Percentiles rank a stretch among this genome's conserved stretches.
Evolutionary conservation across 805 yeast species (phyloP).

Genomic region (Isabelozyma heimii): DNA sequence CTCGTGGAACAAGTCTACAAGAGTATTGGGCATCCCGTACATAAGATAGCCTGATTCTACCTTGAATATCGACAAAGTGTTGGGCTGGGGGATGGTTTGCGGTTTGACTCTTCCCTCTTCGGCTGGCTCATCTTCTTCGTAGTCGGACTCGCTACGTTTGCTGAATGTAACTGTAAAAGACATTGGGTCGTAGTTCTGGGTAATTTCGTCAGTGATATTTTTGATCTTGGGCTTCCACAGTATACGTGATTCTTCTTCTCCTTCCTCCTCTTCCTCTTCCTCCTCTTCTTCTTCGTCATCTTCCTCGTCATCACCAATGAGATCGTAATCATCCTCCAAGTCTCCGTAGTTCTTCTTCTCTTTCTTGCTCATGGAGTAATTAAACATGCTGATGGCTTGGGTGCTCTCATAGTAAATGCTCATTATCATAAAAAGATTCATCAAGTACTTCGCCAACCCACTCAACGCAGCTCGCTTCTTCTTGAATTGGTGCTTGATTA

Average conservation of each 20-base stretch:
- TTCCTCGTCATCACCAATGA: constrained; percentile 14
- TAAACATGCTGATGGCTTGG: constrained; percentile 45
- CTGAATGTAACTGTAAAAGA: constrained; percentile 28
- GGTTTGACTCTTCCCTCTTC: not conserved
- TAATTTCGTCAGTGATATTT: constrained; percentile 1
- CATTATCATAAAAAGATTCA: constrained; percentile 28
- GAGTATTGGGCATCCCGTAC: constrained; percentile 47
- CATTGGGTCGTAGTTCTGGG: constrained; percentile 13
- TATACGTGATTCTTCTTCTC: not conserved
- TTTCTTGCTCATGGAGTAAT: constrained; percentile 38
- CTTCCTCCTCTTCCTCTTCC: not conserved
- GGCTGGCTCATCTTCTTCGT: not conserved
- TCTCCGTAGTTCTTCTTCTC: constrained; percentile 43
- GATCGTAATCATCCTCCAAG: constrained; percentile 34
- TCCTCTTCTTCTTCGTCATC: constrained; percentile 10
- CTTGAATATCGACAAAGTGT: constrained; percentile 11
- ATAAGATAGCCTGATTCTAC: constrained; percentile 33
- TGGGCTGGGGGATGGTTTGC: constrained; percentile 5
- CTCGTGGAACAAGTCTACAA: constrained; percentile 46
- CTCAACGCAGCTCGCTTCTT: constrained; percentile 15
- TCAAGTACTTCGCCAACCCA: constrained; percentile 20
- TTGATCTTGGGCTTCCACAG: constrained; percentile 24
- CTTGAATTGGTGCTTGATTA: constrained; percentile 17
- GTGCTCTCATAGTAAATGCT: constrained; percentile 45
- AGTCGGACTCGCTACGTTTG: constrained; percentile 7